Percentiles rank a stretch among this genome's conserved stretches.
Evolutionary conservation across 176 grass and related monocot species (phyloP).

Genomic region (Cymbopogon citratus): DNA sequence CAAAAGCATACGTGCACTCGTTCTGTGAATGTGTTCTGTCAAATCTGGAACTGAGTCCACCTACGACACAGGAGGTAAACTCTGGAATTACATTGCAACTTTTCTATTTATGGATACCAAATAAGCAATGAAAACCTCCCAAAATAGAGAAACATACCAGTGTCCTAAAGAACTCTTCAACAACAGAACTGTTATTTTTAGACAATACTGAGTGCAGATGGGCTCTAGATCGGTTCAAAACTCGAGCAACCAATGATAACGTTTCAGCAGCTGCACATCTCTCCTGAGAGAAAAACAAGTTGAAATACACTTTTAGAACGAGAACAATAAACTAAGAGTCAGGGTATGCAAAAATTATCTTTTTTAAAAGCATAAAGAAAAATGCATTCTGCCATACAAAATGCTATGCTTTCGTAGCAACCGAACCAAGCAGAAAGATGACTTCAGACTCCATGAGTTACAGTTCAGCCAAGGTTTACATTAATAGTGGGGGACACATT

Average conservation of each 20-base stretch:
- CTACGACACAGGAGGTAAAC: conserved; percentile 41
- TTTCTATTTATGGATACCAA: conserved; percentile 16
- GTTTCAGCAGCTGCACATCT: conserved; percentile 88
- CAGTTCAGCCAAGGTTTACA: background rate
- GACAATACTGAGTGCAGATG: conserved; percentile 76
- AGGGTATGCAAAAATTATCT: background rate
- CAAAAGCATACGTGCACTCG: conserved; percentile 86
- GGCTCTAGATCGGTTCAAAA: conserved; percentile 79
- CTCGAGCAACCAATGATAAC: conserved; percentile 77
- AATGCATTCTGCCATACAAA: background rate
- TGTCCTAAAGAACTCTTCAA: conserved; percentile 86
- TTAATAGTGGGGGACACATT: background rate
- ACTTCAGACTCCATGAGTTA: background rate
- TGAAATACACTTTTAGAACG: conserved; percentile 14
- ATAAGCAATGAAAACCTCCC: background rate
- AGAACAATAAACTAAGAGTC: conserved; percentile 9
- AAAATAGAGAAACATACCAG: conserved; percentile 53
- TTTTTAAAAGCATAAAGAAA: conserved; percentile 16
- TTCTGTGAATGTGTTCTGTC: conserved; percentile 84
- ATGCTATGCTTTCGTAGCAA: background rate
- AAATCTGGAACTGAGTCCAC: conserved; percentile 94
- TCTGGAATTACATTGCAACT: conserved; percentile 1
- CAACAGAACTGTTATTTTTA: conserved; percentile 59
- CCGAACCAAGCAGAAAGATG: background rate
- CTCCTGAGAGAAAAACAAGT: conserved; percentile 50